These are phyloP conservation scores for Schizophyllum amplum DNA, from an alignment of 1,284 basidiomycete genomes.

Conservation along the genomic window DNA sequence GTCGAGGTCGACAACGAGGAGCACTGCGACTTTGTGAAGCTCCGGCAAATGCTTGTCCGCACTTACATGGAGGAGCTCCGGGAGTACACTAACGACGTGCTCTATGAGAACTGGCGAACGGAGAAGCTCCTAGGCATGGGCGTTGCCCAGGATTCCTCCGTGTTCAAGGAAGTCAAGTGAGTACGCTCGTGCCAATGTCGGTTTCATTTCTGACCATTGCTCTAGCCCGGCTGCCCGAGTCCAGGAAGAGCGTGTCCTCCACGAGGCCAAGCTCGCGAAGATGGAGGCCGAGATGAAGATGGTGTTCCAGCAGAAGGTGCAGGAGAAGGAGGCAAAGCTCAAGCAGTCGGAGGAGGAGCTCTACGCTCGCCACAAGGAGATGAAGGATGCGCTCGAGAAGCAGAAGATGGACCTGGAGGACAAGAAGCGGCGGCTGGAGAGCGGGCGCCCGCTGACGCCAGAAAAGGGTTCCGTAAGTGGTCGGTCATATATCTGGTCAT, in stretches of 20 bases:
- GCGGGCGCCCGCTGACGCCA: slow-evolving; percentile 88
- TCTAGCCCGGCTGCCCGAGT: slow-evolving; percentile 85
- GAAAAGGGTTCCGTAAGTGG: slow-evolving; percentile 79
- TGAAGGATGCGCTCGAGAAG: slow-evolving; percentile 98
- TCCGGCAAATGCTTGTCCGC: slow-evolving; percentile 95
- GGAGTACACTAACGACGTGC: slow-evolving; percentile 87
- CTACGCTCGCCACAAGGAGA: slow-evolving; percentile 94
- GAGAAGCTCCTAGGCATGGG: slow-evolving; percentile 94
- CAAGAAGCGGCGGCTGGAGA: slow-evolving; percentile 96
- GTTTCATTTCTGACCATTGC: slow-evolving; percentile 6
- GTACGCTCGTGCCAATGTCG: slow-evolving; percentile 23
- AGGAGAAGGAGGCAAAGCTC: slow-evolving; percentile 96
- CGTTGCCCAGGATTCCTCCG: slow-evolving; percentile 90
- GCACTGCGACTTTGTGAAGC: slow-evolving; percentile 97
- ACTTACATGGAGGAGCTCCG: slow-evolving; percentile 98
- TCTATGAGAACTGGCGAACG: slow-evolving; percentile 96
- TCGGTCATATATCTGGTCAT: slow-evolving; percentile 6
- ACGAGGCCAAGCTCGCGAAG: slow-evolving; percentile 94
- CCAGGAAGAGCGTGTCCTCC: slow-evolving; percentile 89
- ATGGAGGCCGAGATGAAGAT: slow-evolving; percentile 99
- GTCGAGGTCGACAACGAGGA: slow-evolving; percentile 98
- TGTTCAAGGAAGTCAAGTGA: slow-evolving; percentile 98
- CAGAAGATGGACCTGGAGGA: slow-evolving; percentile 94
- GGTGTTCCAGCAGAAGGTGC: slow-evolving; percentile 99
- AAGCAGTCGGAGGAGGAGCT: slow-evolving; percentile 98